Base-by-base conservation (phyloP, 2,329 filamentous ascomycete species). In the Ophiostoma ulmi region DNA sequence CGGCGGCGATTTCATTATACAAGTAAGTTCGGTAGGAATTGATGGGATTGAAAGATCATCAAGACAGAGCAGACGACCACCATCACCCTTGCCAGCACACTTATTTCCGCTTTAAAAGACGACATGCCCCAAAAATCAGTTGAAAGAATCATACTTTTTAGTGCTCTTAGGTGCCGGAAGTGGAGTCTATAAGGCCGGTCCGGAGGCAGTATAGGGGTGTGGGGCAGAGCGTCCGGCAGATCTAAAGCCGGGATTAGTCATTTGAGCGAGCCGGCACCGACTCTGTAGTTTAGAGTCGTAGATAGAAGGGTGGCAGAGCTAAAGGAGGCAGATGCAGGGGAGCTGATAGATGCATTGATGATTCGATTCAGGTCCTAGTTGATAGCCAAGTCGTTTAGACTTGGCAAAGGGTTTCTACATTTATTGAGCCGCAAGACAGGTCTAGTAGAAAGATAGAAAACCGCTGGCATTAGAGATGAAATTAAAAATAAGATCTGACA, bases 101-200 rank as follows among this genome's bases (percentile, higher is more conserved):
- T 36, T 63, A 63, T 63, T 63, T 26, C 58, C 58, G 58, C 26
- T 17, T 8, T 55, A 55, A 11, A 22, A 31, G 44, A 35, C 26
- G 13, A 5, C n/a, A 13, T 10, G 26, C 8, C 55, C 26, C 26
- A 17, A 63, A 26, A 22, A 55, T n/a, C 48, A n/a, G n/a, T 55
- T 48, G 8, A 66, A 71, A 31, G 70, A 44, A 26, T 58, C 52
- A 26, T 58, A 58, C 52, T 17, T 48, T 26, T 63, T 63, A 63
- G 58, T 63, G 26, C 52, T 35, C 14, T 17, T 26, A 63, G 22
- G 35, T 63, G 58, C 11, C 14, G 14, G 26, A 36, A 63, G 26
- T 63, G 58, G 58, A 63, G 52, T 35, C 14, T 35, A 17, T 35
- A 63, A 63, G 58, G 58, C 58, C 58, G 58, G 58, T 63, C 58